Evolutionary conservation across 2,329 filamentous ascomycete genomes (phyloP).

Genomic region (Periconia sp.): DNA sequence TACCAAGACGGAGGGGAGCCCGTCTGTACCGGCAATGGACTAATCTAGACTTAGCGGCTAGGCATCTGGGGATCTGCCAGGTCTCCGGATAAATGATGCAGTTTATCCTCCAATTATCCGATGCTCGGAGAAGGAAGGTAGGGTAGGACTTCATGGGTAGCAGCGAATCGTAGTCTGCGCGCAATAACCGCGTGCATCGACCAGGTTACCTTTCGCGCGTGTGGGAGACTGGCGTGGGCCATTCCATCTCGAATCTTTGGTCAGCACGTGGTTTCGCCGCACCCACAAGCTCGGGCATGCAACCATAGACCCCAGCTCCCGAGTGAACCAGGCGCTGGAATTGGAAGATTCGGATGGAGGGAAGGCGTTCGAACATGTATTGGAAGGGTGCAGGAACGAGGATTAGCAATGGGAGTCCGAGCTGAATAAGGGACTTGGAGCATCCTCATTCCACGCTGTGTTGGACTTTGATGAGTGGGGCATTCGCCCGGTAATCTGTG

Average conservation of each 20-base stretch:
- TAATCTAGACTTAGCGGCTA: conserved; percentile 30
- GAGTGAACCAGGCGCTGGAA: neutral
- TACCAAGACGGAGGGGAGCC: conserved; percentile 27
- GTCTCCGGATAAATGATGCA: conserved; percentile 11
- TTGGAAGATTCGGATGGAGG: conserved; percentile 5
- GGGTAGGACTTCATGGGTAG: neutral
- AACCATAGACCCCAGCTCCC: neutral
- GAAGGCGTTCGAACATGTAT: conserved; percentile 5
- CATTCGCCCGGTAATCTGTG: neutral
- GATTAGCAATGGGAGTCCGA: neutral
- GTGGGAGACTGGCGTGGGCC: conserved; percentile 3
- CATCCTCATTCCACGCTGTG: conserved; percentile 1
- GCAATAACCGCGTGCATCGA: conserved; percentile 2
- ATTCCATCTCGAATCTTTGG: conserved; percentile 1
- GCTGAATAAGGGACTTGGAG: neutral
- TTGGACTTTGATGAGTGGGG: conserved; percentile 9
- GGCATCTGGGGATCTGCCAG: conserved; percentile 15
- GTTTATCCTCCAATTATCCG: conserved; percentile 16
- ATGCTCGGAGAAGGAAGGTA: conserved; percentile 1
- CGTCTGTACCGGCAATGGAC: conserved; percentile 35
- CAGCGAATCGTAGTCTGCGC: conserved; percentile 2
- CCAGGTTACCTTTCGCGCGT: conserved; percentile 2
- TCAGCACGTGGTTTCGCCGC: conserved; percentile 8
- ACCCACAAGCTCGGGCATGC: neutral
- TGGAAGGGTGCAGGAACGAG: conserved; percentile 5